Percentiles rank a stretch among this genome's conserved stretches.
phyloP scores from a whole-genome alignment of 1,284 basidiomycete species.

The Sphaerobolus stellatus region DNA sequence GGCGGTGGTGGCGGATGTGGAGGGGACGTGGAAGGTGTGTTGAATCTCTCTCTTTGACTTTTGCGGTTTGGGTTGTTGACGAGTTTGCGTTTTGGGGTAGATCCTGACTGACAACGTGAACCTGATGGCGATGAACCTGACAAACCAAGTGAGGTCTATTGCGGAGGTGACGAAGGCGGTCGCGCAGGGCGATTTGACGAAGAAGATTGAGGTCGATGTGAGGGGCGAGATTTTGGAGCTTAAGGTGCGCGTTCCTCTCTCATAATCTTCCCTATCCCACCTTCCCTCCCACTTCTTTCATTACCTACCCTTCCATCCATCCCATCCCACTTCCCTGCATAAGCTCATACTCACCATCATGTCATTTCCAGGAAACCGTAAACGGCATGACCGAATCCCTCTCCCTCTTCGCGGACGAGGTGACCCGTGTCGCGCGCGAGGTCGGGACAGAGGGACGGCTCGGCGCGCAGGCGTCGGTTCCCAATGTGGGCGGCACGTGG shows the following conservation, averaged over 20 bases:
- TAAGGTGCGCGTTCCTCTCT: slow-evolving; percentile 25
- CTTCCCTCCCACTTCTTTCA: neutral
- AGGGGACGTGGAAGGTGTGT: slow-evolving; percentile 86
- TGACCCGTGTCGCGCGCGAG: slow-evolving; percentile 84
- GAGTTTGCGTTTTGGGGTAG: neutral
- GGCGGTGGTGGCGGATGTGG: slow-evolving; percentile 57
- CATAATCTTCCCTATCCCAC: neutral
- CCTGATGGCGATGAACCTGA: neutral
- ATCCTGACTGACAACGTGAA: neutral
- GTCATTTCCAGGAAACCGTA: slow-evolving; percentile 70
- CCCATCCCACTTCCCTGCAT: neutral
- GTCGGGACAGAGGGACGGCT: slow-evolving; percentile 90
- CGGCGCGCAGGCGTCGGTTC: slow-evolving; percentile 84
- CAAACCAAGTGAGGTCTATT: slow-evolving; percentile 1
- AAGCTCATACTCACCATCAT: slow-evolving; percentile 8
- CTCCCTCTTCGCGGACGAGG: slow-evolving; percentile 86
- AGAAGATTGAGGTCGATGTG: slow-evolving; percentile 1
- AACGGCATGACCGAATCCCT: slow-evolving; percentile 90
- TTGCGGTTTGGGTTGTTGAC: neutral
- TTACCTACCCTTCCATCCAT: neutral
- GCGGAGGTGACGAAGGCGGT: neutral
- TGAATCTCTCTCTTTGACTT: neutral
- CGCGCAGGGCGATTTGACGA: slow-evolving; percentile 1
- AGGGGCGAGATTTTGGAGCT: slow-evolving; percentile 49
- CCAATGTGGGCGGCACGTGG: slow-evolving; percentile 96